phyloP scores from a whole-genome alignment of 495 filamentous ascomycete species.

The Aspergillus diversus region DNA sequence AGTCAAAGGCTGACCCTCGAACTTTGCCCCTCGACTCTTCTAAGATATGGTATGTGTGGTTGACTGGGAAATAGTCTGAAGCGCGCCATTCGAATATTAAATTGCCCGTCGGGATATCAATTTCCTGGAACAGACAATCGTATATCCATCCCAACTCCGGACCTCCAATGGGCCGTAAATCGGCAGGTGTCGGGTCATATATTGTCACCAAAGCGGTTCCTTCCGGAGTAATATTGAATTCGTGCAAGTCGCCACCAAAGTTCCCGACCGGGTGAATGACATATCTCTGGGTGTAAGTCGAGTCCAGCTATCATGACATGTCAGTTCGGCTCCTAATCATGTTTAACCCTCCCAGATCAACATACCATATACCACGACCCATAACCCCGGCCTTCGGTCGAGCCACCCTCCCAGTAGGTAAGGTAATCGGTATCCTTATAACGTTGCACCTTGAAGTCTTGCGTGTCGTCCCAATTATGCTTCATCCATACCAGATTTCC shows the following conservation, averaged over 20 bases:
- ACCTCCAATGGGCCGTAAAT: slow-evolving; percentile 27
- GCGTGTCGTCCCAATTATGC: slow-evolving; percentile 42
- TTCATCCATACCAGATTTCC: slow-evolving; percentile 52
- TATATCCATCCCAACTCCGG: slow-evolving; percentile 35
- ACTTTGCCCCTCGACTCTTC: slow-evolving; percentile 17
- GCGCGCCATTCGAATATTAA: slow-evolving; percentile 45
- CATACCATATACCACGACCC: slow-evolving; percentile 56
- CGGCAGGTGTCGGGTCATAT: slow-evolving; percentile 25
- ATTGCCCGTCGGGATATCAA: slow-evolving; percentile 37
- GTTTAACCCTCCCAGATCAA: neutral
- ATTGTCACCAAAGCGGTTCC: slow-evolving; percentile 29
- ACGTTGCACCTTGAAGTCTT: slow-evolving; percentile 50
- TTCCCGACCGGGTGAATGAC: slow-evolving; percentile 39
- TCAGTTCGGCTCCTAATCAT: neutral
- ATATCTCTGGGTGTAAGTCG: slow-evolving; percentile 45
- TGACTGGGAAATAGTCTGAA: slow-evolving; percentile 32
- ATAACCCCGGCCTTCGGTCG: slow-evolving; percentile 50
- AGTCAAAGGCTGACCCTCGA: slow-evolving; percentile 42
- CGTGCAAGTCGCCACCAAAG: slow-evolving; percentile 34
- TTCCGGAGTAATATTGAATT: slow-evolving; percentile 27
- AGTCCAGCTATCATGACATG: slow-evolving; percentile 38
- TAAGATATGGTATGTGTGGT: slow-evolving; percentile 24
- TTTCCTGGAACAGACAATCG: slow-evolving; percentile 42
- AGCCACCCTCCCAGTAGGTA: slow-evolving; percentile 58
- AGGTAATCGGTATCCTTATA: slow-evolving; percentile 52